Percentiles rank a stretch among this genome's conserved stretches.
These are phyloP conservation scores for Pleurotus eryngii DNA, from an alignment of 768 basidiomycete species.

Conservation along the genomic window DNA sequence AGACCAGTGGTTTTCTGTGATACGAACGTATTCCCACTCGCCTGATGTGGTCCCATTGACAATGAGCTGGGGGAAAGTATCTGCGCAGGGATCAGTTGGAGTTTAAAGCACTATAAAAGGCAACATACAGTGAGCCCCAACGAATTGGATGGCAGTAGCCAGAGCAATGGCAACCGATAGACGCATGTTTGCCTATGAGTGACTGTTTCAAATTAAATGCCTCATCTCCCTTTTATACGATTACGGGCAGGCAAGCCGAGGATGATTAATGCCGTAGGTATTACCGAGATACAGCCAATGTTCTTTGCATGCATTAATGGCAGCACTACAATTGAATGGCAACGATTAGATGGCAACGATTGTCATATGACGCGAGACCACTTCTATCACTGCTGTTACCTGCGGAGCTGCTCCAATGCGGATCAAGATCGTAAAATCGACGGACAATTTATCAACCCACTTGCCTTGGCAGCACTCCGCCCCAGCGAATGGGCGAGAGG, in stretches of 20 bases:
- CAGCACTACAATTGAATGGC: too few relatives aligned
- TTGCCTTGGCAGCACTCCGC: too few relatives aligned
- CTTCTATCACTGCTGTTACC: background rate
- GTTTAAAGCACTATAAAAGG: background rate
- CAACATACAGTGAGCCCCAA: conserved; percentile 12
- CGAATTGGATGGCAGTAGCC: conserved; percentile 6
- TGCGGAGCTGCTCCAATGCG: background rate
- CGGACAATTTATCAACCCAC: background rate
- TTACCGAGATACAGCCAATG: background rate
- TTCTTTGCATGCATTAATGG: background rate
- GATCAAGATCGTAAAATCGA: background rate
- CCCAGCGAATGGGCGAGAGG: too few relatives aligned
- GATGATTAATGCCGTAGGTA: background rate
- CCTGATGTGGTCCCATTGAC: conserved; percentile 21
- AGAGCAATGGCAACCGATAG: background rate
- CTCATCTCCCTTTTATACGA: background rate
- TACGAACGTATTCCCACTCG: conserved; percentile 34
- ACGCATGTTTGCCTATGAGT: background rate
- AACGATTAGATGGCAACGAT: background rate
- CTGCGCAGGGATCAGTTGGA: conserved; percentile 11
- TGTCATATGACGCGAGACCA: background rate
- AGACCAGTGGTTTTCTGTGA: conserved; percentile 31
- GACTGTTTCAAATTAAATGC: background rate
- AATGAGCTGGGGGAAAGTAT: conserved; percentile 28
- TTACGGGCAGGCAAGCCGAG: background rate